These are phyloP conservation scores for Aureobasidium leucospermi DNA, from an alignment of 2,329 filamentous ascomycete genomes.

Conservation along the genomic window DNA sequence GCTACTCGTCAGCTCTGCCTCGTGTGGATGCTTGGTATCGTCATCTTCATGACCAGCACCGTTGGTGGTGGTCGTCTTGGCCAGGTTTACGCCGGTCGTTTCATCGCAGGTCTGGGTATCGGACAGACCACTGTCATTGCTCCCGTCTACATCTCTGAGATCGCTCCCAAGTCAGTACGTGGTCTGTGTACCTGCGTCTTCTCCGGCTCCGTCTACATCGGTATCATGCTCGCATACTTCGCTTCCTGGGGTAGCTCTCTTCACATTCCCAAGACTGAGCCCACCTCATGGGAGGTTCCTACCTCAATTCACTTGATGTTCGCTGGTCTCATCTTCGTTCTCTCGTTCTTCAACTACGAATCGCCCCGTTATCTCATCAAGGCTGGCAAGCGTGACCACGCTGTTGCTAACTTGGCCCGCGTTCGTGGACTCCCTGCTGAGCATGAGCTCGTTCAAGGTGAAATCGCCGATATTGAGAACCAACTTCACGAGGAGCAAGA, in stretches of 20 bases:
- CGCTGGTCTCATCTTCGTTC: conserved; percentile 59
- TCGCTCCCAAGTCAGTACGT: conserved; percentile 51
- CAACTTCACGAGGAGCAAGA: conserved; percentile 63
- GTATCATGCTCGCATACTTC: conserved; percentile 72
- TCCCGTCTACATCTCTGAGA: conserved; percentile 54
- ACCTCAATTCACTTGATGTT: conserved; percentile 72
- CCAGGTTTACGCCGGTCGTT: conserved; percentile 33
- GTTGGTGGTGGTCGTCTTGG: conserved; percentile 27
- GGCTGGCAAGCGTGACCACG: conserved; percentile 58
- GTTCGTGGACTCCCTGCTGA: conserved; percentile 56
- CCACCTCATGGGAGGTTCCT: conserved; percentile 51
- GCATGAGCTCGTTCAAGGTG: conserved; percentile 41
- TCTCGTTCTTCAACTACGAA: conserved; percentile 55
- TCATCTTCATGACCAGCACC: conserved; percentile 31
- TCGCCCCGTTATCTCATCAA: conserved; percentile 61
- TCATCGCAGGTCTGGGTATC: conserved; percentile 35
- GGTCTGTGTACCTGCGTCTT: conserved; percentile 65
- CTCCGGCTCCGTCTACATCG: conserved; percentile 61
- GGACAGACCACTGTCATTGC: conserved; percentile 26
- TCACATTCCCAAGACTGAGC: conserved; percentile 36
- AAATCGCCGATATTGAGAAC: conserved; percentile 56
- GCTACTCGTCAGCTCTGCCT: conserved; percentile 36
- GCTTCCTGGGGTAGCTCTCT: conserved; percentile 48
- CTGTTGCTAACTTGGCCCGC: conserved; percentile 46
- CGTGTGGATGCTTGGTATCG: conserved; percentile 34